Conservation (phyloP, 805 yeast genomes). For the Ogataea saltuana region DNA sequence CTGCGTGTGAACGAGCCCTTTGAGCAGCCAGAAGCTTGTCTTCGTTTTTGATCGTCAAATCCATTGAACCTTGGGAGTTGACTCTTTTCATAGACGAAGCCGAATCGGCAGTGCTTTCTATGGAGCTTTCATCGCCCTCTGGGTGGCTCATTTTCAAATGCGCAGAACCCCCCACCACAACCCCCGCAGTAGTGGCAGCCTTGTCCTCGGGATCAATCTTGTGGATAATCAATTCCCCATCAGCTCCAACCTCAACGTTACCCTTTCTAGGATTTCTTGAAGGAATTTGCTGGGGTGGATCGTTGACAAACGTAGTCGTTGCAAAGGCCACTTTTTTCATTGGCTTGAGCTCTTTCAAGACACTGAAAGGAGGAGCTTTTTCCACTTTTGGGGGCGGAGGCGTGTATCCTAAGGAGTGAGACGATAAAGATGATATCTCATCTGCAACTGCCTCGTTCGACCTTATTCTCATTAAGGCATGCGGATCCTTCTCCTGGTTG, state of each 20-base stretch:
- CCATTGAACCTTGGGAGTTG: constrained; percentile 22
- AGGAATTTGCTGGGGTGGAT: constrained; percentile 95
- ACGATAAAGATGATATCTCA: constrained; percentile 14
- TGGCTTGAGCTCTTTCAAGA: constrained; percentile 31
- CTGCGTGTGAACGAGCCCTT: constrained; percentile 28
- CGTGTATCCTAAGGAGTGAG: constrained; percentile 18
- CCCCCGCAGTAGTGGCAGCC: constrained; percentile 54
- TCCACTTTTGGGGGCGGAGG: constrained; percentile 33
- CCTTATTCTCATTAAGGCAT: constrained; percentile 17
- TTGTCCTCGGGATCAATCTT: constrained; percentile 35
- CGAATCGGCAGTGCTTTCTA: constrained; percentile 19
- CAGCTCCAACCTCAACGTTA: constrained; percentile 49
- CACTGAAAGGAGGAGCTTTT: constrained; percentile 33
- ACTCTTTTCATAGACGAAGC: constrained; percentile 20
- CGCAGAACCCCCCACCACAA: constrained; percentile 80
- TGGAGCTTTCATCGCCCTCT: constrained; percentile 15
- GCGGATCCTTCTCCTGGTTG: constrained; percentile 18
- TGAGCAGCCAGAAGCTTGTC: constrained; percentile 34
- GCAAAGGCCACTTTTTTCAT: constrained; percentile 77
- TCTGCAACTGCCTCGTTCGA: constrained; percentile 20
- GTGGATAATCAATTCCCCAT: constrained; percentile 38
- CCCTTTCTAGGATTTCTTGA: constrained; percentile 81
- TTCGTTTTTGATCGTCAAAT: constrained; percentile 31
- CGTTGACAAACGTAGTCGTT: constrained; percentile 65
- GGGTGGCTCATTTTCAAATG: constrained; percentile 48